Evolutionary conservation across 139 green algal genomes (phyloP), one percentile per base, ranked within the genome.

Genomic region (Mychonastes homosphaera): DNA sequence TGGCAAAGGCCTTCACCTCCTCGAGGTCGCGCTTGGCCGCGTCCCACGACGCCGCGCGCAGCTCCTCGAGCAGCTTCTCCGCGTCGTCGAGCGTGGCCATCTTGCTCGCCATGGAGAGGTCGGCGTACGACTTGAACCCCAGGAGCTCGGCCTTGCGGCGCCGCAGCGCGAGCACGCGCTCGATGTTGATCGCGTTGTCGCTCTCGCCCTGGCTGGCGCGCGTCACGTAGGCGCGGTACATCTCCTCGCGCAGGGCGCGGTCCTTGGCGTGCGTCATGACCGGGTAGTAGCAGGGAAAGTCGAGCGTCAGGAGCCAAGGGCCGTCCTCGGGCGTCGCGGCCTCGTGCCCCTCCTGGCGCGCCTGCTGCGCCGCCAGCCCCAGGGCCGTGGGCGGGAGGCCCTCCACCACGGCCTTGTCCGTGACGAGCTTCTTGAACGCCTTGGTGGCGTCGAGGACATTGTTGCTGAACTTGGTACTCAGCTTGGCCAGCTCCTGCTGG

Each of bases 251-350:
- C 58, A 98, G 76, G 8, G 65, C 65, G 13, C 51, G 27, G 27
- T 32, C 44, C 12, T 44, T 13, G 36, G 36, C 36, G 13, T 10
- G 10, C 36, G 36, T 10, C 36, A 89, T 74, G 44, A 94, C 71
- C 1, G 88, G 79, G 21, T 88, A 65, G 76, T 92, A 96, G 40
- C 64, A 87, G 29, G 91, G 91, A 50, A 92, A 82, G 79, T 98
- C 91, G 28, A 98, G 79, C 1, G 89, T 97, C 65, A 98, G 76
- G 12, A 95, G 65, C 89, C 90, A 97, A 21, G 90, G 90, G 0
- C 90, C 90, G 0, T 62, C 55, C 75, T 90, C 84, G 4, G 82
- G 16, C 18, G 84, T 95, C n/a, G 85, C 81, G 18, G 55, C 77
- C 59, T 83, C 75, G 39, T 92, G 82, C 0, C 87, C 88, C 39